Percentiles rank a stretch among this genome's conserved stretches.
phyloP scores from a whole-genome alignment of 2,329 filamentous ascomycete species.

The Talaromyces atroroseus region DNA sequence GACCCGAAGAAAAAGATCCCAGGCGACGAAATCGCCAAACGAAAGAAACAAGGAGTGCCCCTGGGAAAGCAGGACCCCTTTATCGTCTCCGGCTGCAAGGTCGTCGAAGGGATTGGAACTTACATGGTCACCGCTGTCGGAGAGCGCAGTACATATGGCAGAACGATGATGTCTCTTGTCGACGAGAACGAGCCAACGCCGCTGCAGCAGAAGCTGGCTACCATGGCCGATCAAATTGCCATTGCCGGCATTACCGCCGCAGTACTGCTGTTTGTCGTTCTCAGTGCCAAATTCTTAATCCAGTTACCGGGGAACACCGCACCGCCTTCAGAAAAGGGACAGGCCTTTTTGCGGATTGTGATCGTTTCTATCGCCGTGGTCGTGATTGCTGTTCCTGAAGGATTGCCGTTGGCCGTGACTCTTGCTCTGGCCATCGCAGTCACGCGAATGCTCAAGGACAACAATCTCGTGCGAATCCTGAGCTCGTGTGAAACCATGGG shows the following conservation, averaged over 20 bases:
- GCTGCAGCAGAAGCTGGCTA: conserved; percentile 65
- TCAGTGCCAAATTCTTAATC: conserved; percentile 80
- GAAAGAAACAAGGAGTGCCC: too few species aligned
- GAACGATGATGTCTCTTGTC: conserved; percentile 67
- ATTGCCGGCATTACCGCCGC: conserved; percentile 42
- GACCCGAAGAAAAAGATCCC: conserved; percentile 56
- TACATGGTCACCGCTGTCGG: conserved; percentile 70
- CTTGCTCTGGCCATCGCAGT: conserved; percentile 72
- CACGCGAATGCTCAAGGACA: conserved; percentile 70
- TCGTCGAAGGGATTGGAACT: conserved; percentile 71
- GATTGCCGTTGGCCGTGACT: conserved; percentile 71
- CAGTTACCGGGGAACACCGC: conserved; percentile 51
- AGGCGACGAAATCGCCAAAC: conserved; percentile 31
- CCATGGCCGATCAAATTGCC: too few species aligned
- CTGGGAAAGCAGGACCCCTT: conserved; percentile 55
- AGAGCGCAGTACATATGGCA: conserved; percentile 67
- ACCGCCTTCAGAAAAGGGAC: conserved; percentile 67
- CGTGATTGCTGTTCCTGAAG: conserved; percentile 73
- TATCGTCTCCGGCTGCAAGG: conserved; percentile 74
- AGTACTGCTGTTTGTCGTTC: conserved; percentile 74
- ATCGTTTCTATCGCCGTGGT: conserved; percentile 76
- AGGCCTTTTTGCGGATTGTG: conserved; percentile 69
- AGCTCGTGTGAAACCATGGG: conserved; percentile 79
- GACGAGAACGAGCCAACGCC: conserved; percentile 71
- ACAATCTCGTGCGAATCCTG: conserved; percentile 69